phyloP scores from a whole-genome alignment of 2,329 filamentous ascomycete species.

The Ascochyta koolunga region DNA sequence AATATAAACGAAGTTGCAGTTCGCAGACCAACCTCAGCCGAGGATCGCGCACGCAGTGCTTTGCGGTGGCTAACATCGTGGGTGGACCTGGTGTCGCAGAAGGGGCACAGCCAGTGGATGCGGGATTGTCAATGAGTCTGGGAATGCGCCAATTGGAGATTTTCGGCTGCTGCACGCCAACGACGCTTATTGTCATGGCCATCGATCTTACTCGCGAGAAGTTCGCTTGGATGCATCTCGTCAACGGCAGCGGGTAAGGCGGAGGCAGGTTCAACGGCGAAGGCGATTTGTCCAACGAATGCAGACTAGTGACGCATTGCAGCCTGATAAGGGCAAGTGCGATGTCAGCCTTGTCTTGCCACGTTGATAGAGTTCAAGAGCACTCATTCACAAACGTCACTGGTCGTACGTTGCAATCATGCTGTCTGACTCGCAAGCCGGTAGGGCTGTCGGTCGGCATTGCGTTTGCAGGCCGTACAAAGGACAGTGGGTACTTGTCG shows the following conservation, averaged over 20 bases:
- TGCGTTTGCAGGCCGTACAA: not conserved
- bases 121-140: not conserved
- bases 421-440: conserved; percentile 16
- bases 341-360: conserved; percentile 2
- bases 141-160: conserved; percentile 13
- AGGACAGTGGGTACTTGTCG: conserved; percentile 9
- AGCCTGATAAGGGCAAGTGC: conserved; percentile 4
- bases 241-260: conserved; percentile 19
- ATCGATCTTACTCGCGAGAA: conserved; percentile 15
- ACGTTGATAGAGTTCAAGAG: not conserved
- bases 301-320: conserved; percentile 6
- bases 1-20: not conserved
- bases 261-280: conserved; percentile 18
- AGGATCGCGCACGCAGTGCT: not conserved
- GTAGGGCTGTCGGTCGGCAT: conserved; percentile 7
- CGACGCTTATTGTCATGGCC: conserved; percentile 11
- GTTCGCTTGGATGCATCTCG: conserved; percentile 18
- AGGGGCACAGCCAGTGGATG: conserved; percentile 1
- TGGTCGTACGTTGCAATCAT: not conserved
- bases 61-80: conserved; percentile 9
- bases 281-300: conserved; percentile 8
- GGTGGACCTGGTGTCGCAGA: conserved; percentile 3
- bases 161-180: conserved; percentile 12
- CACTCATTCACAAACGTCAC: not conserved
- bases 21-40: not conserved